These are phyloP conservation scores for Aleurites moluccanus DNA, from an alignment of 441 rosid genomes.

Conservation along the genomic window DNA sequence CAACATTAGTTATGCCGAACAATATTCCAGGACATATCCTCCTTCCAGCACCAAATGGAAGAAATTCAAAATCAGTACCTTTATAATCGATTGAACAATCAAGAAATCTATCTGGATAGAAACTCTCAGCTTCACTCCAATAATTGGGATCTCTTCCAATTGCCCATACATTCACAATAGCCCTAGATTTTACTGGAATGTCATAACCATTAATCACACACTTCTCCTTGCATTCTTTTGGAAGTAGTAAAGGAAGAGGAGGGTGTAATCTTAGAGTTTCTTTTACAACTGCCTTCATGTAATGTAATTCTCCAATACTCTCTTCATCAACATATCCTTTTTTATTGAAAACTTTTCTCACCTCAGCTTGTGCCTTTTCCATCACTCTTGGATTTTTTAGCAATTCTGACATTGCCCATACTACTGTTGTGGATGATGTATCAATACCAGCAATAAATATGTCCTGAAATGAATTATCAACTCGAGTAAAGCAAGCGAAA, in stretches of 20 bases:
- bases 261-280: constrained; percentile 15
- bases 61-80: not conserved
- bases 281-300: constrained; percentile 3
- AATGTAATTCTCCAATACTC: not conserved
- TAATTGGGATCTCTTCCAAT: not conserved
- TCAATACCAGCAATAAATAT: not conserved
- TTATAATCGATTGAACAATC: constrained; percentile 5
- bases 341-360: not conserved
- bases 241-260: constrained; percentile 4
- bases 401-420: constrained; percentile 1
- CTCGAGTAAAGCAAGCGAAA: too few species aligned
- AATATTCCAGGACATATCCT: constrained; percentile 6
- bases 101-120: constrained; percentile 5
- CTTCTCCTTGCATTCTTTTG: constrained; percentile 9
- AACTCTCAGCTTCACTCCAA: constrained; percentile 8
- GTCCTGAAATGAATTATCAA: not conserved
- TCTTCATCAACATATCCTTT: not conserved
- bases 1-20: constrained; percentile 6
- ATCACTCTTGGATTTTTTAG: constrained; percentile 4
- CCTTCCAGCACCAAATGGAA: constrained; percentile 4
- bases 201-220: constrained; percentile 8
- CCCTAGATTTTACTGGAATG: constrained; percentile 7
- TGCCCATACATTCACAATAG: constrained; percentile 1
- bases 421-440: not conserved
- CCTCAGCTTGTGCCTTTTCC: not conserved